These are phyloP conservation scores for Globisporangium spiculum DNA, from an alignment of 352 stramenopile genomes.

Conservation along the genomic window DNA sequence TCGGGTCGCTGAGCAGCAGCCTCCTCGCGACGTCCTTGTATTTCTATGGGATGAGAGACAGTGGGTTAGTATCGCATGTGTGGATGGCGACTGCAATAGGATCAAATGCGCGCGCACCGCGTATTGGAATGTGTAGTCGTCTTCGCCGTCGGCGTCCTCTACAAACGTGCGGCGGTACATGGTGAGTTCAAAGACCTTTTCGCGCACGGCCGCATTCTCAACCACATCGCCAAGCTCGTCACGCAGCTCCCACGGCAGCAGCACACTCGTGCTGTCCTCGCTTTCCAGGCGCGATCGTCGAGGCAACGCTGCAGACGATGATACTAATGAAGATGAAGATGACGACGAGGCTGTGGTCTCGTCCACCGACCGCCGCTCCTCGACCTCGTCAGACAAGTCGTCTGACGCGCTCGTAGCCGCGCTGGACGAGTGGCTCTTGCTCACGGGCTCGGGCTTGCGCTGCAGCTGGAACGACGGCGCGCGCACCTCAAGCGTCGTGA, in stretches of 20 bases:
- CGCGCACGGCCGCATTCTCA: slow-evolving; percentile 36
- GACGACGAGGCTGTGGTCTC: background rate
- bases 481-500: slow-evolving; percentile 1
- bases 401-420: slow-evolving; percentile 12
- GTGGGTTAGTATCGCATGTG: background rate
- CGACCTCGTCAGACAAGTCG: slow-evolving; percentile 8
- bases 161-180: slow-evolving; percentile 65
- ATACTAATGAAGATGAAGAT: background rate
- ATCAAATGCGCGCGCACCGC: slow-evolving; percentile 16
- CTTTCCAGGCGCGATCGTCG: slow-evolving; percentile 9
- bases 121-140: slow-evolving; percentile 63
- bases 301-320: background rate
- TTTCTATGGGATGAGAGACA: slow-evolving; percentile 11
- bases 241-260: slow-evolving; percentile 54
- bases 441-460: background rate
- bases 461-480: slow-evolving; percentile 2
- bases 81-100: background rate
- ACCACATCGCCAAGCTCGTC: slow-evolving; percentile 31
- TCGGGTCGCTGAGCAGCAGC: slow-evolving; percentile 53
- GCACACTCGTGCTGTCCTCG: slow-evolving; percentile 7
- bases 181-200: slow-evolving; percentile 59
- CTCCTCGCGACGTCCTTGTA: slow-evolving; percentile 46
- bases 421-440: slow-evolving; percentile 14
- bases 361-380: background rate
- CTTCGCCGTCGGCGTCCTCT: slow-evolving; percentile 51